A percentile compares a stretch with the other conserved stretches of the same genome.
These are phyloP conservation scores for Komagataella pastoris DNA, from an alignment of 805 yeast genomes.

Conservation along the genomic window DNA sequence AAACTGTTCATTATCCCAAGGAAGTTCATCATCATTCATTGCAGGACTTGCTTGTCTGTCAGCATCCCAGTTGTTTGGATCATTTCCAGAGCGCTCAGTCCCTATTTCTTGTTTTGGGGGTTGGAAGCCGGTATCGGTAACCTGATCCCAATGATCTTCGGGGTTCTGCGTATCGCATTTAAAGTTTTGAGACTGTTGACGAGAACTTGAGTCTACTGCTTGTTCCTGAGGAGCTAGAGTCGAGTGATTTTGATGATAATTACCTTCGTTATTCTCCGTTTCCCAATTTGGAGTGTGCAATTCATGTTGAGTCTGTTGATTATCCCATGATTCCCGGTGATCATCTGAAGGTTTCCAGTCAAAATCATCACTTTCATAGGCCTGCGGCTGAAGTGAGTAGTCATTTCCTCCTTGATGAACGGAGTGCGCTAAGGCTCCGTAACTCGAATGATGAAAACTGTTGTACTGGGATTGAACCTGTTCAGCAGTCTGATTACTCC, in stretches of 20 bases:
- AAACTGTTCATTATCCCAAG: conserved; percentile 6
- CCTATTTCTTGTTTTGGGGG: neutral
- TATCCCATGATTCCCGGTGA: neutral
- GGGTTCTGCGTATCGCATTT: neutral
- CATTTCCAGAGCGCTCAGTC: neutral
- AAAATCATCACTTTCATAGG: neutral
- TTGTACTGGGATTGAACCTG: neutral
- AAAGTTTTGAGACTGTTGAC: neutral
- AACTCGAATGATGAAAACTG: neutral
- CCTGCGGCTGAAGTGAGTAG: neutral
- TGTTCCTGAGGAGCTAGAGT: neutral
- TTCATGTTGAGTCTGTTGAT: neutral
- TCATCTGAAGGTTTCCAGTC: neutral
- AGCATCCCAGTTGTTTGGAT: neutral
- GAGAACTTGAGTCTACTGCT: neutral
- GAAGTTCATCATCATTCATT: conserved; percentile 10
- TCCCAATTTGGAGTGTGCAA: neutral
- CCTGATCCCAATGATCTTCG: neutral
- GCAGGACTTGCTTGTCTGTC: neutral
- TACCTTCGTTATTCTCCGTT: neutral
- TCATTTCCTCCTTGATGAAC: neutral
- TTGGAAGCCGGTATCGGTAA: neutral
- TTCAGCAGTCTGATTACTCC: neutral
- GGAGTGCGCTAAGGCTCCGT: neutral
- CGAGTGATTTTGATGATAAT: neutral